These are phyloP conservation scores for Rhipidocladum racemiflorum DNA, from an alignment of 176 grass and related monocot species.

Conservation along the genomic window DNA sequence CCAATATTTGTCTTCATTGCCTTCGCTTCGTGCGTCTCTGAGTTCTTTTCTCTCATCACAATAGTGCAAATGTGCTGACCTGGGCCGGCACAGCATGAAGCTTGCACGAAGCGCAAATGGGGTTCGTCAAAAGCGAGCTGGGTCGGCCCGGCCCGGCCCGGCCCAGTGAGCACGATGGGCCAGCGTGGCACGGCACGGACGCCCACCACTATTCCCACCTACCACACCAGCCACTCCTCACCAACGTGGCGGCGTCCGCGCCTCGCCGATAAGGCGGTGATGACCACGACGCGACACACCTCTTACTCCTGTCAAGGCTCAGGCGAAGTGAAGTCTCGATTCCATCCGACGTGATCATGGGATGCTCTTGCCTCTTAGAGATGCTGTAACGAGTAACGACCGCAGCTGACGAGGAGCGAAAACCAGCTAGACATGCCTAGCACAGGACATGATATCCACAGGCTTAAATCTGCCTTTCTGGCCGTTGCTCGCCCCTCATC, in stretches of 20 bases:
- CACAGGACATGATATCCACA: neutral
- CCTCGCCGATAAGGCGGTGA: neutral
- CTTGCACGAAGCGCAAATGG: too few relatives aligned
- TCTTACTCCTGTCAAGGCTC: neutral
- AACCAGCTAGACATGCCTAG: neutral
- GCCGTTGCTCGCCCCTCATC: neutral
- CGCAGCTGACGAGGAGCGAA: neutral
- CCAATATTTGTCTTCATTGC: too few relatives aligned
- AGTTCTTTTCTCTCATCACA: too few relatives aligned
- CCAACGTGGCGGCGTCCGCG: conserved; percentile 1
- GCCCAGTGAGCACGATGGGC: too few relatives aligned
- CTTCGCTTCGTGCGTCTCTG: too few relatives aligned
- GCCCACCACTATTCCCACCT: too few relatives aligned
- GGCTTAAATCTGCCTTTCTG: neutral
- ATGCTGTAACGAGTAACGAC: neutral
- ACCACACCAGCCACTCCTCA: neutral
- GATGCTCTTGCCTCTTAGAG: conserved; percentile 23
- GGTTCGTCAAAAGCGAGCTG: too few relatives aligned
- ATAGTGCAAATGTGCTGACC: too few relatives aligned
- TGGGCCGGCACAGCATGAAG: too few relatives aligned
- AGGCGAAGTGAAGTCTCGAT: neutral
- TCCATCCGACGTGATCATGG: neutral
- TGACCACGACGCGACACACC: neutral
- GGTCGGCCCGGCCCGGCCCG: too few relatives aligned
- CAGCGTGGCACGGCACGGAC: too few relatives aligned